phyloP scores from a whole-genome alignment of 2,329 filamentous ascomycete species.

The Botryotinia convoluta region DNA sequence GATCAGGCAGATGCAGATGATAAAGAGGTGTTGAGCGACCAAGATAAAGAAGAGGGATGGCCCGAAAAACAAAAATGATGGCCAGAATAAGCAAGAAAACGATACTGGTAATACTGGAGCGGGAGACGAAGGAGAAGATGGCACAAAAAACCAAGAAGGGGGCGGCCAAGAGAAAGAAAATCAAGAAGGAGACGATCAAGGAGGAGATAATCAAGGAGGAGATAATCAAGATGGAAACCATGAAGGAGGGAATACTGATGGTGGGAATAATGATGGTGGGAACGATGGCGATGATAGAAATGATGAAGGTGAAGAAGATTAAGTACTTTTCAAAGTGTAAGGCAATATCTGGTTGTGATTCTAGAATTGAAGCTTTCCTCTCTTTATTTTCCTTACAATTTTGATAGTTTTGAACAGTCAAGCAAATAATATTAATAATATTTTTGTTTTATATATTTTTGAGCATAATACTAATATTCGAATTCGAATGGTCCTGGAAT shows the following conservation, averaged over 20 bases:
- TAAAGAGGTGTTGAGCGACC: no score
- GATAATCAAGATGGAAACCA: no score
- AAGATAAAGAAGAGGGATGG: no score
- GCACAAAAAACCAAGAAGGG: neutral
- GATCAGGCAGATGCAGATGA: no score
- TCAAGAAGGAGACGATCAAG: no score
- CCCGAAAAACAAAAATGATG: no score
- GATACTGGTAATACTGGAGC: neutral
- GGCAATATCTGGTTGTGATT: neutral
- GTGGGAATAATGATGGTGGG: neutral
- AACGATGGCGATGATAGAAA: neutral
- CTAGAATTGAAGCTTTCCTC: neutral
- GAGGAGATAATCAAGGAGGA: neutral
- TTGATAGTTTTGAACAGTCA: neutral
- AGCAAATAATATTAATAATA: neutral
- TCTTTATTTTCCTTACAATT: neutral
- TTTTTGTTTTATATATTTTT: neutral
- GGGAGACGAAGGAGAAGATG: neutral
- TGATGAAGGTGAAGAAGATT: neutral
- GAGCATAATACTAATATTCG: neutral
- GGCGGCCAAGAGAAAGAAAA: fast-evolving
- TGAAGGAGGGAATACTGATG: no score
- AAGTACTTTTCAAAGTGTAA: neutral
- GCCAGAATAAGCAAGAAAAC: no score
- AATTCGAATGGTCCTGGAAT: neutral